Conservation (phyloP, 176 grass and related monocot genomes). For the Rhynchospora pubera region DNA sequence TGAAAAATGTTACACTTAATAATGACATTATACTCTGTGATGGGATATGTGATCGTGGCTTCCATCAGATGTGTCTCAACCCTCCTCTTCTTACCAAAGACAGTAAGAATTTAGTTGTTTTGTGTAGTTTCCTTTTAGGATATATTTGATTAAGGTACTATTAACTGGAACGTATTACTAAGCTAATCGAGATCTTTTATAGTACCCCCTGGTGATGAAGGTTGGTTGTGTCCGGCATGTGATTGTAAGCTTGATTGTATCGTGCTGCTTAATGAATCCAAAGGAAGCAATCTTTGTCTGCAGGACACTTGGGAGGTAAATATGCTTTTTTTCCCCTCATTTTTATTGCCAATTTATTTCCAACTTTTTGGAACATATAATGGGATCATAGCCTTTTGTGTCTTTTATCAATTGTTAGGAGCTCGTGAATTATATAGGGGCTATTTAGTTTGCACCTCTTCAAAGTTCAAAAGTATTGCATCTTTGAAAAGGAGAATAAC, state of each 20-base stretch:
- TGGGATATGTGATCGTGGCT: constrained; percentile 80
- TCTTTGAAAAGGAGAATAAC: background rate
- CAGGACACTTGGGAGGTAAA: constrained; percentile 96
- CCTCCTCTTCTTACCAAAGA: constrained; percentile 78
- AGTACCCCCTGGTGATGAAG: constrained; percentile 79
- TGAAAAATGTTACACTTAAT: constrained; percentile 56
- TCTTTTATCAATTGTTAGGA: background rate
- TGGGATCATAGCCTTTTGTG: background rate
- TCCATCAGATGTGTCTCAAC: constrained; percentile 91
- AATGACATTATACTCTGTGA: constrained; percentile 99
- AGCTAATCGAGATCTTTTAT: constrained; percentile 26
- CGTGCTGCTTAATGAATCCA: constrained; percentile 77
- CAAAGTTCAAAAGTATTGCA: background rate
- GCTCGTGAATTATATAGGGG: background rate
- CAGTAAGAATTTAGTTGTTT: constrained; percentile 40
- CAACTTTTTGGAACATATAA: background rate
- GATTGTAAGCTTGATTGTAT: constrained; percentile 88
- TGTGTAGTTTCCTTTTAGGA: constrained; percentile 7
- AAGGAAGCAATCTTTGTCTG: constrained; percentile 67
- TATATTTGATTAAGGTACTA: background rate
- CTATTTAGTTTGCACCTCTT: background rate
- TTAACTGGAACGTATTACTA: constrained; percentile 22
- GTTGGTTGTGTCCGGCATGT: constrained; percentile 89
- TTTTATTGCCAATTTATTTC: background rate
- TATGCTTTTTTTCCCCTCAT: background rate